phyloP scores from a whole-genome alignment of 2,329 filamentous ascomycete species.

The Bipolaris gigantea region DNA sequence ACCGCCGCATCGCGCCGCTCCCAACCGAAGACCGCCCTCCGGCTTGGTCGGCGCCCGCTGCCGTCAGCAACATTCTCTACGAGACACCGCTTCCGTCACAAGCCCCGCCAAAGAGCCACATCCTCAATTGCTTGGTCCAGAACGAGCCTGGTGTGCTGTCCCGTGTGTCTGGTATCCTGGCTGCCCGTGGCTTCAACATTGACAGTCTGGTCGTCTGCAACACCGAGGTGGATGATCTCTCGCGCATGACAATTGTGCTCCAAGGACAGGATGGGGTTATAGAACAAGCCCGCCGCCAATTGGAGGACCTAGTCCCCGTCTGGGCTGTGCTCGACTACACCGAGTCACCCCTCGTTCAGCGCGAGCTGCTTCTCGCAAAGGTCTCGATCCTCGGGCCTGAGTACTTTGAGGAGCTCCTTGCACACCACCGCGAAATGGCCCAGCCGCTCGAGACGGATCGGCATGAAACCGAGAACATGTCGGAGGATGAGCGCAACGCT shows the following conservation, averaged over 20 bases:
- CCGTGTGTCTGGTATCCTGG: conserved; percentile 92
- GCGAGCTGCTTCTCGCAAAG: conserved; percentile 93
- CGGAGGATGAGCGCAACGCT: conserved; percentile 37
- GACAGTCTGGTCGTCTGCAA: conserved; percentile 97
- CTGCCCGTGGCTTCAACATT: conserved; percentile 97
- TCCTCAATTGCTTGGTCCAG: conserved; percentile 97
- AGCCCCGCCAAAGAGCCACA: conserved; percentile 86
- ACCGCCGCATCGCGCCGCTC: conserved; percentile 84
- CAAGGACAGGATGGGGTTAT: conserved; percentile 96
- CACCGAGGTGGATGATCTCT: conserved; percentile 94
- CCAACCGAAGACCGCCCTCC: conserved; percentile 73
- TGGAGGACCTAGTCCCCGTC: conserved; percentile 95
- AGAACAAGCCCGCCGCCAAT: conserved; percentile 91
- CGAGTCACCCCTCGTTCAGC: conserved; percentile 86
- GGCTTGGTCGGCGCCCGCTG: conserved; percentile 86
- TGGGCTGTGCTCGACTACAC: conserved; percentile 99
- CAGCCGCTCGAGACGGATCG: conserved; percentile 46
- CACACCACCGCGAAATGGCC: conserved; percentile 91
- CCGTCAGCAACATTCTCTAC: conserved; percentile 98
- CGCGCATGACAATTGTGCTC: conserved; percentile 97
- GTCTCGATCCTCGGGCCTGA: conserved; percentile 95
- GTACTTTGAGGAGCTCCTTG: conserved; percentile 95
- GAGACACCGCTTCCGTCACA: conserved; percentile 86
- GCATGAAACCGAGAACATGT: conserved; percentile 29
- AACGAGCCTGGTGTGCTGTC: conserved; percentile 98